phyloP scores from a whole-genome alignment of 495 filamentous ascomycete species.

The Aspergillus sclerotioniger region DNA sequence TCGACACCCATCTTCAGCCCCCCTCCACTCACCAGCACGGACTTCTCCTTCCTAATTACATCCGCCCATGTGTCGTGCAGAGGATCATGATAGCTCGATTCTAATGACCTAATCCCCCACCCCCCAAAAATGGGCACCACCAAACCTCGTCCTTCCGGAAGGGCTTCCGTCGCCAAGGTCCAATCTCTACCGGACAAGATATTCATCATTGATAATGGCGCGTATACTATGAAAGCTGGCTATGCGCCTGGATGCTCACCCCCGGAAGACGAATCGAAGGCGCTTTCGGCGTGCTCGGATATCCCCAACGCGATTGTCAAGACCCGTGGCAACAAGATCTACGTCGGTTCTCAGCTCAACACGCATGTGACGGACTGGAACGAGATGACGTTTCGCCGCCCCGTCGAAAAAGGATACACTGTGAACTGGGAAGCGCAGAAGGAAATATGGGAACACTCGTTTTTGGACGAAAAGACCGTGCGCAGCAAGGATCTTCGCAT shows the following conservation, averaged over 20 bases:
- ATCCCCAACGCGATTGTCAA: constrained; percentile 89
- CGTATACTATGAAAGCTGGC: constrained; percentile 89
- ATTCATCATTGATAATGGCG: constrained; percentile 92
- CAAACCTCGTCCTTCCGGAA: constrained; percentile 38
- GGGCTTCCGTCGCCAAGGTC: constrained; percentile 24
- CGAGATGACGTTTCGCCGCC: constrained; percentile 81
- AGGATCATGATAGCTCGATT: not conserved
- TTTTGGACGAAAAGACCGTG: constrained; percentile 72
- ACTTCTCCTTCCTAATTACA: not conserved
- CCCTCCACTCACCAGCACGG: not conserved
- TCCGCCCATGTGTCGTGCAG: not conserved
- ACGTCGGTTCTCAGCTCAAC: constrained; percentile 73
- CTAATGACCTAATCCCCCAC: not conserved
- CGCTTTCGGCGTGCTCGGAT: constrained; percentile 52
- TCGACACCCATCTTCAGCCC: not conserved
- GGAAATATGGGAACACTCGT: constrained; percentile 91
- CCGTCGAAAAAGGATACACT: constrained; percentile 91
- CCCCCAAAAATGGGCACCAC: constrained; percentile 33
- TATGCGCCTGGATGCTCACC: constrained; percentile 53
- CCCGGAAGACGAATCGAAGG: constrained; percentile 41
- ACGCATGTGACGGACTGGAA: constrained; percentile 82
- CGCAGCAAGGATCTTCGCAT: constrained; percentile 39
- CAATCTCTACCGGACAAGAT: constrained; percentile 59
- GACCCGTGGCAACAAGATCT: constrained; percentile 72
- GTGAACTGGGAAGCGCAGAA: constrained; percentile 97